These are phyloP conservation scores for Pseudopyrenochaeta lycopersici DNA, from an alignment of 2,329 filamentous ascomycete species.

Conservation along the genomic window DNA sequence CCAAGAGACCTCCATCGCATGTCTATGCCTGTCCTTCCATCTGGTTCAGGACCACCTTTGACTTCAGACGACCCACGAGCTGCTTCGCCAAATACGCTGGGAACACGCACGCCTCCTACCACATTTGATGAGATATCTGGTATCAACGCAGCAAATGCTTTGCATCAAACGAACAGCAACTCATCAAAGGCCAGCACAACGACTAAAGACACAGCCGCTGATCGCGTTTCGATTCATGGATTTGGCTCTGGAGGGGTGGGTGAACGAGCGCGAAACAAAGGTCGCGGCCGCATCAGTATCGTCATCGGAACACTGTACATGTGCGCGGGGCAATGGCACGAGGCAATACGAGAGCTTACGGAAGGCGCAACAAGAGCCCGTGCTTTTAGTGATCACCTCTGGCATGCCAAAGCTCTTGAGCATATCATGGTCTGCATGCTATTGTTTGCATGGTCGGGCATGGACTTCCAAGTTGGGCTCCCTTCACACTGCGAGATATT, in stretches of 20 bases:
- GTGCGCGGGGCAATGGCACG: constrained; percentile 87
- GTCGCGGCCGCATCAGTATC: constrained; percentile 80
- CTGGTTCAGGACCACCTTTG: constrained; percentile 32
- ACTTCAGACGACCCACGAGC: constrained; percentile 37
- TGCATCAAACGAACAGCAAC: constrained; percentile 50
- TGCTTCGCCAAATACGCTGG: constrained; percentile 37
- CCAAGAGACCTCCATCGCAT: constrained; percentile 75
- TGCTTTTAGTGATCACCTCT: constrained; percentile 88
- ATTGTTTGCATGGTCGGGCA: constrained; percentile 82
- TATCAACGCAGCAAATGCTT: constrained; percentile 45
- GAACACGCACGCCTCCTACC: constrained; percentile 51
- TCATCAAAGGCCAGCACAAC: constrained; percentile 52
- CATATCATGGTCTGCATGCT: constrained; percentile 83
- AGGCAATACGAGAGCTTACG: constrained; percentile 83
- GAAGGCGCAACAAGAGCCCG: constrained; percentile 82
- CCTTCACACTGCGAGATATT: not conserved
- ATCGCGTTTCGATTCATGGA: constrained; percentile 71
- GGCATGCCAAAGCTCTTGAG: constrained; percentile 95
- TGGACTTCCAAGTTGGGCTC: constrained; percentile 76
- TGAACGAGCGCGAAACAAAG: constrained; percentile 81
- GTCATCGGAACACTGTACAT: constrained; percentile 87
- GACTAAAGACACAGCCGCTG: constrained; percentile 64
- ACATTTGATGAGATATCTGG: constrained; percentile 59
- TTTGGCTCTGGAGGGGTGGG: constrained; percentile 72
- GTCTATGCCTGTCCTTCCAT: constrained; percentile 77